phyloP scores from a whole-genome alignment of 1,284 basidiomycete genomes.

The Cutaneotrichosporon curvatum region DNA sequence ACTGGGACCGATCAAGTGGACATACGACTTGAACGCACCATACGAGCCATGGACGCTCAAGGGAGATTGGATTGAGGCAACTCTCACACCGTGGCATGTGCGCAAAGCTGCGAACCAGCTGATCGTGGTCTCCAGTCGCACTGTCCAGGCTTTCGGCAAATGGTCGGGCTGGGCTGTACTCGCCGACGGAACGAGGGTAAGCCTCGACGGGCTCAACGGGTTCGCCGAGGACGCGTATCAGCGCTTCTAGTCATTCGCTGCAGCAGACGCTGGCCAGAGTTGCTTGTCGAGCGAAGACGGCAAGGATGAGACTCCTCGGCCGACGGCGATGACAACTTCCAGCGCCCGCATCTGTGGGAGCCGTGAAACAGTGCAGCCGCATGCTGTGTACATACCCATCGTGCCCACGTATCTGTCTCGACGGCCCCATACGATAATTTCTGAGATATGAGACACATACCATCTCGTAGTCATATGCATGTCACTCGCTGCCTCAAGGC shows the following conservation, averaged over 20 bases:
- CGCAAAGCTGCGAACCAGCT: neutral
- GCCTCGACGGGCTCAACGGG: constrained; percentile 1
- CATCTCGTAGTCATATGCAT: too few relatives aligned
- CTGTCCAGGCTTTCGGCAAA: constrained; percentile 2
- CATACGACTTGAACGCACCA: neutral
- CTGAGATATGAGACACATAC: too few relatives aligned
- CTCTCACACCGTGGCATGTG: constrained; percentile 4
- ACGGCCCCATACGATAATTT: too few relatives aligned
- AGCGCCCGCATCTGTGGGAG: too few relatives aligned
- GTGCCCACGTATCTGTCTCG: too few relatives aligned
- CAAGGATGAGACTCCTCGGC: too few relatives aligned
- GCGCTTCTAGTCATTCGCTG: constrained; percentile 59
- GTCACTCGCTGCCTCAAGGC: too few relatives aligned
- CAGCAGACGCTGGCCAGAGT: too few relatives aligned
- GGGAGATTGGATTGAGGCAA: constrained; percentile 4
- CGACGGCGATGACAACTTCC: too few relatives aligned
- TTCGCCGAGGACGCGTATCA: constrained; percentile 4
- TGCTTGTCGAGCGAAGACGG: too few relatives aligned
- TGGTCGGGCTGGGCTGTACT: neutral
- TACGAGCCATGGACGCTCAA: constrained; percentile 2
- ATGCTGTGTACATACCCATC: too few relatives aligned
- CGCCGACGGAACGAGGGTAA: neutral
- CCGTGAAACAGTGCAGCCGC: too few relatives aligned
- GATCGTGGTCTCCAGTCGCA: constrained; percentile 2
- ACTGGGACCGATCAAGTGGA: neutral